A percentile compares a stretch with the other conserved stretches of the same genome.
phyloP scores from a whole-genome alignment of 768 basidiomycete genomes.

The Pholiota conissans region DNA sequence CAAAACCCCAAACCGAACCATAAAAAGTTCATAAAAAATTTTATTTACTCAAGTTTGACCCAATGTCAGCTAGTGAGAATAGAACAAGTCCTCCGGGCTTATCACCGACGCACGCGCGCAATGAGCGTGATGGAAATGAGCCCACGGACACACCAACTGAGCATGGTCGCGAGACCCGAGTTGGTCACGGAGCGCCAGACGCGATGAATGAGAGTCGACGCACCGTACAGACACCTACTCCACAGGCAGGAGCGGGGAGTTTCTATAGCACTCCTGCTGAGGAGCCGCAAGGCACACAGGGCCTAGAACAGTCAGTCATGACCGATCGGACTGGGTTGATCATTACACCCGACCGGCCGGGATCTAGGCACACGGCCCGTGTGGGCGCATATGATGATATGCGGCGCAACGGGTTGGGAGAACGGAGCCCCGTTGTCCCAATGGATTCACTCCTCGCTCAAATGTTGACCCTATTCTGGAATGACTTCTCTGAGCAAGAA shows the following conservation, averaged over 20 bases:
- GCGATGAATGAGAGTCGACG: background rate
- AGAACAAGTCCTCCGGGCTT: background rate
- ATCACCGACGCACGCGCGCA: background rate
- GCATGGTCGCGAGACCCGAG: background rate
- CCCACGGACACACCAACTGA: background rate
- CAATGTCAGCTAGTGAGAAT: background rate
- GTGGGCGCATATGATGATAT: background rate
- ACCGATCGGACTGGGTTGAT: background rate
- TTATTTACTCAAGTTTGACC: background rate
- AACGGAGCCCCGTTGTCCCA: background rate
- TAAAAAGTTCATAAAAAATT: background rate
- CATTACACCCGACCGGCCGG: background rate
- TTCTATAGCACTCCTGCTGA: background rate
- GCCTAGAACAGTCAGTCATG: background rate
- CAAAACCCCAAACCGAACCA: background rate
- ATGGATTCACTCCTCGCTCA: background rate
- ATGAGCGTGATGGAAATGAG: too few relatives aligned
- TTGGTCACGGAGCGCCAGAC: background rate
- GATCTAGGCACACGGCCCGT: background rate
- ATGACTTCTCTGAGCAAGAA: background rate
- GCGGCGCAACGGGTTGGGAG: background rate
- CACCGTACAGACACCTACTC: background rate
- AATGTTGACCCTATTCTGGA: background rate
- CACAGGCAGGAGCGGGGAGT: background rate
- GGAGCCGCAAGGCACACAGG: background rate